Evolutionary conservation across 1,284 basidiomycete genomes (phyloP).

Genomic region (Ceratobasidium sp.): DNA sequence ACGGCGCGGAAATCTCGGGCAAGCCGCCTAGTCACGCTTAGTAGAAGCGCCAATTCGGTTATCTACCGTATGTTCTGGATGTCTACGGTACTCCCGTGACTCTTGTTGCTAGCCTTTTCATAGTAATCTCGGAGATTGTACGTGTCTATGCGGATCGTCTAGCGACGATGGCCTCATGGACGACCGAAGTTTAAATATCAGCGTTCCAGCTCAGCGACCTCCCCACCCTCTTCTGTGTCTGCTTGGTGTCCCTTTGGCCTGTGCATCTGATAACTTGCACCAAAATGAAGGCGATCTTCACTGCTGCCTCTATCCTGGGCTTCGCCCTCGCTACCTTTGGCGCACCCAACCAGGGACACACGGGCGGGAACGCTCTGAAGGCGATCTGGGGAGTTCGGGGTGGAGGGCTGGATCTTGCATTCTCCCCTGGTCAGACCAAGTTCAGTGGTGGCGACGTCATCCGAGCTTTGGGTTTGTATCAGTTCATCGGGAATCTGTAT

Average conservation of each 20-base stretch:
- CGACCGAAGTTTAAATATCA: slow-evolving; percentile 6
- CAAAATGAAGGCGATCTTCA: slow-evolving; percentile 11
- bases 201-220: slow-evolving; percentile 1
- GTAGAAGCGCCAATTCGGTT: slow-evolving; percentile 38
- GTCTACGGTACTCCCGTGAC: slow-evolving; percentile 23
- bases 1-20: slow-evolving; percentile 38
- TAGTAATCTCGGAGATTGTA: slow-evolving; percentile 26
- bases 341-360: slow-evolving; percentile 26
- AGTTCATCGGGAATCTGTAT: slow-evolving; percentile 35
- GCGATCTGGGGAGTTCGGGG: slow-evolving; percentile 21
- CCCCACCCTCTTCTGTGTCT: background rate
- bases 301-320: slow-evolving; percentile 26
- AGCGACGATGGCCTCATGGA: slow-evolving; percentile 19
- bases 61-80: slow-evolving; percentile 26
- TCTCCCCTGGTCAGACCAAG: slow-evolving; percentile 16
- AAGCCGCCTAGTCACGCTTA: slow-evolving; percentile 33
- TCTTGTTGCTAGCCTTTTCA: background rate
- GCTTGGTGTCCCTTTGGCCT: background rate
- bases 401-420: slow-evolving; percentile 21
- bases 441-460: slow-evolving; percentile 29
- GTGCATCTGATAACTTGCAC: background rate
- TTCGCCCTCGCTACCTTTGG: slow-evolving; percentile 22
- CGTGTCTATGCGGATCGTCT: slow-evolving; percentile 24
- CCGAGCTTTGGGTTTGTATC: slow-evolving; percentile 25
- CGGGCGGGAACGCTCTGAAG: slow-evolving; percentile 4